phyloP scores from a whole-genome alignment of 495 filamentous ascomycete species.

The Pseudoneurospora amorphoporcata region DNA sequence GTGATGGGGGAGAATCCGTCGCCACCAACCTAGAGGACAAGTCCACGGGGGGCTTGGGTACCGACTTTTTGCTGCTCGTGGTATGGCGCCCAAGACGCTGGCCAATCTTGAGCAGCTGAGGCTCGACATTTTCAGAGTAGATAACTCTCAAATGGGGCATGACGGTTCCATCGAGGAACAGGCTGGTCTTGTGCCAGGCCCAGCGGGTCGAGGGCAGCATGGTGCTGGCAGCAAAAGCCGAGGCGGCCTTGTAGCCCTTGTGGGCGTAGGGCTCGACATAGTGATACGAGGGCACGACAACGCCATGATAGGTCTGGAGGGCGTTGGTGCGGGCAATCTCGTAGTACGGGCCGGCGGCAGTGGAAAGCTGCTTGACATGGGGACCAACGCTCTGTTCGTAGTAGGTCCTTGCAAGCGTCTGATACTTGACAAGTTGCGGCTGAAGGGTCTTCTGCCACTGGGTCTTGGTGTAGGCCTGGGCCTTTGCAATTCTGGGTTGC shows the following conservation, averaged over 20 bases:
- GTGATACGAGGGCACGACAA: constrained; percentile 66
- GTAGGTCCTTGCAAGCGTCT: constrained; percentile 45
- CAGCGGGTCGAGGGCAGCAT: constrained; percentile 61
- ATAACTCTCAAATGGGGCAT: constrained; percentile 72
- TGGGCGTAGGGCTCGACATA: constrained; percentile 60
- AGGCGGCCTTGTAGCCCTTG: constrained; percentile 56
- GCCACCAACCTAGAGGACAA: constrained; percentile 13
- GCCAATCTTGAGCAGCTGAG: constrained; percentile 84
- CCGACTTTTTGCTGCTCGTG: constrained; percentile 15
- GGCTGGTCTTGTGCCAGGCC: constrained; percentile 53
- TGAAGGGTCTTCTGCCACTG: constrained; percentile 72
- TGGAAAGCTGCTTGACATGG: constrained; percentile 52
- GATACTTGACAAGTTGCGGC: constrained; percentile 58
- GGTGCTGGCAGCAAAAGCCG: constrained; percentile 57
- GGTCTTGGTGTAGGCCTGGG: constrained; percentile 48
- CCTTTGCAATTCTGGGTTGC: constrained; percentile 59
- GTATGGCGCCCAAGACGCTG: constrained; percentile 77
- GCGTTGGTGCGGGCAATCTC: constrained; percentile 48
- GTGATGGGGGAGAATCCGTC: background rate
- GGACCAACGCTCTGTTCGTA: constrained; percentile 64
- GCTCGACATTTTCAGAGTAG: constrained; percentile 87
- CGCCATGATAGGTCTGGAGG: constrained; percentile 55
- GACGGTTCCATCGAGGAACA: constrained; percentile 61
- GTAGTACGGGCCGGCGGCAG: constrained; percentile 59
- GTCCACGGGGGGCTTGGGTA: constrained; percentile 14